phyloP scores from a whole-genome alignment of 78 protist species.

The Guillardia theta region DNA sequence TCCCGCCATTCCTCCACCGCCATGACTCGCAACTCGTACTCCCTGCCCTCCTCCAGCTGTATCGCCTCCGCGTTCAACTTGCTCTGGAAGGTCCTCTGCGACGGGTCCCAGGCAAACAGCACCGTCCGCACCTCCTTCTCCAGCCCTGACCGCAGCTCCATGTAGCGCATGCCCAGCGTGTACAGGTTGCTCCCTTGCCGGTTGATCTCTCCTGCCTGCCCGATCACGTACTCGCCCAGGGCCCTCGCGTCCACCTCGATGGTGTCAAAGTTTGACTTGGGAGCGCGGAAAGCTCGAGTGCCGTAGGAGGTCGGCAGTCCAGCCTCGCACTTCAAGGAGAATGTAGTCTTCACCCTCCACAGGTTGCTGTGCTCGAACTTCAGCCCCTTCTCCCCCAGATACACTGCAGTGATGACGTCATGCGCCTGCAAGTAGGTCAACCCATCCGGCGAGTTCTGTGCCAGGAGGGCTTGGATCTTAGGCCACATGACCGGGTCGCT shows the following conservation, averaged over 20 bases:
- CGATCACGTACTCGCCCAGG: background rate
- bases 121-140: background rate
- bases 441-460: background rate
- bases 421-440: background rate
- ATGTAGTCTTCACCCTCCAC: background rate
- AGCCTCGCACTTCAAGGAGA: background rate
- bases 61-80: background rate
- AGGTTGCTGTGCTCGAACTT: slow-evolving; percentile 1
- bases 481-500: background rate
- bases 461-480: background rate
- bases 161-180: background rate
- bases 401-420: background rate
- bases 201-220: background rate
- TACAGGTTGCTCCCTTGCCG: background rate
- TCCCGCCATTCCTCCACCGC: background rate
- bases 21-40: background rate
- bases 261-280: background rate
- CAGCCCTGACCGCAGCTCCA: background rate
- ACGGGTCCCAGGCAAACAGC: background rate
- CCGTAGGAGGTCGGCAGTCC: background rate
- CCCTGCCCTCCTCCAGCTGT: background rate
- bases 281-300: background rate
- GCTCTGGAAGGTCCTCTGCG: background rate
- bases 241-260: background rate
- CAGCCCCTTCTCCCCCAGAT: background rate